Conservation (phyloP, 768 basidiomycete species). For the Leccinellum albellum region DNA sequence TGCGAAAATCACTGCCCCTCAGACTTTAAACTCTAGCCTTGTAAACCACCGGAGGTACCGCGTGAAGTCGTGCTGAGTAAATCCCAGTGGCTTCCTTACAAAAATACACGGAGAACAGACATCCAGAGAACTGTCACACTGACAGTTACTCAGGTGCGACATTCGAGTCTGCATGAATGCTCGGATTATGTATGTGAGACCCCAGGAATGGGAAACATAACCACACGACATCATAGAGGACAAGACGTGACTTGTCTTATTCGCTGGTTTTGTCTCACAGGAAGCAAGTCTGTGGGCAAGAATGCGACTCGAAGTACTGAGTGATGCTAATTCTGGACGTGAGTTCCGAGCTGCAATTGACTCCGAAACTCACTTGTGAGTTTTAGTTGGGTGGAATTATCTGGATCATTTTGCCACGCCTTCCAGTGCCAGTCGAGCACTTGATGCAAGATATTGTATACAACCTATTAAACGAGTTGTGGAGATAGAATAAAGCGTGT, state of each 20-base stretch:
- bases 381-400: background rate
- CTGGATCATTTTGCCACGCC: background rate
- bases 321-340: background rate
- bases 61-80: background rate
- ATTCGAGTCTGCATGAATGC: background rate
- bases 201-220: slow-evolving; percentile 9
- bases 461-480: too few species aligned
- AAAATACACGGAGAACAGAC: background rate
- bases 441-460: too few species aligned
- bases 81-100: background rate
- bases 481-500: too few species aligned
- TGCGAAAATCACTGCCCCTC: background rate
- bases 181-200: background rate
- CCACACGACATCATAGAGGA: background rate
- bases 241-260: background rate
- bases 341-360: background rate
- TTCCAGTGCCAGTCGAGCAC: too few species aligned
- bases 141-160: background rate
- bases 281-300: slow-evolving; percentile 1
- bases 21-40: slow-evolving; percentile 3
- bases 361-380: background rate
- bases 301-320: background rate
- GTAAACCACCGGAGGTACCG: background rate
- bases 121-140: background rate
- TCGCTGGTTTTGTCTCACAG: slow-evolving; percentile 9